Evolutionary conservation across 176 grass and related monocot species (phyloP).

Genomic region (Cenchrus fungigraminus): DNA sequence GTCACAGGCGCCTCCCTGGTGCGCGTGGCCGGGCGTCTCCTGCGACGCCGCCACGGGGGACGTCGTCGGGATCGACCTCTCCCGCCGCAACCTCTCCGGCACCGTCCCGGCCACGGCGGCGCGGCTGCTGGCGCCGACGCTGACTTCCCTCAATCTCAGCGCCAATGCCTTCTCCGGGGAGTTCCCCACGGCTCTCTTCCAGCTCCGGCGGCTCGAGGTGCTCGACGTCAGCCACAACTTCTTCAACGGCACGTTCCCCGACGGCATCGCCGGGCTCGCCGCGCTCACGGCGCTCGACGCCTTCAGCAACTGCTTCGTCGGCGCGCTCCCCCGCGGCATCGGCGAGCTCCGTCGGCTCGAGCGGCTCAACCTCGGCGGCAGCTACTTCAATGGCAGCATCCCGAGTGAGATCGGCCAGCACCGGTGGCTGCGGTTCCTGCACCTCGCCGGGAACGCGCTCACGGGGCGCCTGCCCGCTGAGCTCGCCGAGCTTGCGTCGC

Average conservation of each 20-base stretch:
- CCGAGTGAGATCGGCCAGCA: slow-evolving; percentile 44
- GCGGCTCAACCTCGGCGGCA: slow-evolving; percentile 74
- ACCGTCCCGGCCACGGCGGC: slow-evolving; percentile 56
- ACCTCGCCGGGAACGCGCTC: slow-evolving; percentile 82
- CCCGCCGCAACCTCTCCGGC: slow-evolving; percentile 82
- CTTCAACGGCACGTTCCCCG: slow-evolving; percentile 77
- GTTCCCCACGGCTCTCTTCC: slow-evolving; percentile 52
- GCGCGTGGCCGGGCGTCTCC: slow-evolving; percentile 68
- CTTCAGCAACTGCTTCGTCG: slow-evolving; percentile 85
- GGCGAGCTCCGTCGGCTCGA: slow-evolving; percentile 46
- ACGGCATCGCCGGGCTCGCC: slow-evolving; percentile 44
- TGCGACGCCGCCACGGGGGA: slow-evolving; percentile 59
- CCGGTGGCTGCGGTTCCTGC: slow-evolving; percentile 46
- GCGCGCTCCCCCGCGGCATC: slow-evolving; percentile 53
- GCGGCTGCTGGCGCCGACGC: slow-evolving; percentile 53
- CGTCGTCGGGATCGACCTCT: slow-evolving; percentile 66
- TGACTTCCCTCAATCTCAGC: slow-evolving; percentile 71
- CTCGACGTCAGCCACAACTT: slow-evolving; percentile 88
- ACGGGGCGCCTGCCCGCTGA: slow-evolving; percentile 43
- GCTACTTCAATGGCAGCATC: slow-evolving; percentile 77
- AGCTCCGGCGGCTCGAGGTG: slow-evolving; percentile 47
- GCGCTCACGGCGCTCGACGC: slow-evolving; percentile 56
- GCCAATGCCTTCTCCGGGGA: slow-evolving; percentile 68
- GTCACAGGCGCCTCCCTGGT: slow-evolving; percentile 62
- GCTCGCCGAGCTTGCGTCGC: slow-evolving; percentile 49